These are phyloP conservation scores for Trichosporon ovoides DNA, from an alignment of 1,284 basidiomycete species.

Conservation along the genomic window DNA sequence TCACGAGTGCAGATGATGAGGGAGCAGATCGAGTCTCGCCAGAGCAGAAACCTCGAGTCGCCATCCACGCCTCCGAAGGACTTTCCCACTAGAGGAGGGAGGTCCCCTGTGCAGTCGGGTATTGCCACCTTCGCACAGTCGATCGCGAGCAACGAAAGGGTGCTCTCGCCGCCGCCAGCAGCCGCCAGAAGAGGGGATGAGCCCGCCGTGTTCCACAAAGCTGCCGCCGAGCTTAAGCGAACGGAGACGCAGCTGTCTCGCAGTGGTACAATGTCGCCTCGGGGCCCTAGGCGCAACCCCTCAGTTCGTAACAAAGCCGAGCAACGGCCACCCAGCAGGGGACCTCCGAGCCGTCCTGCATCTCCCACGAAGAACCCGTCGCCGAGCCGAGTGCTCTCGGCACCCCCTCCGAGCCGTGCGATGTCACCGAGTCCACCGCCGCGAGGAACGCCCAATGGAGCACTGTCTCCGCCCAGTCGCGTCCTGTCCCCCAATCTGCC, in stretches of 20 bases:
- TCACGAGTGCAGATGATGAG: constrained; percentile 23
- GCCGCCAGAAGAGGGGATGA: neutral
- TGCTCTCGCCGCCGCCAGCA: constrained; percentile 1
- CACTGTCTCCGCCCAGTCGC: neutral
- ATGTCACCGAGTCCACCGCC: neutral
- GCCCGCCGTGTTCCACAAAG: neutral
- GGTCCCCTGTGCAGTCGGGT: neutral
- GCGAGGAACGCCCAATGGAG: neutral
- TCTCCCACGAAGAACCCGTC: neutral
- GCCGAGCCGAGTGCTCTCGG: neutral
- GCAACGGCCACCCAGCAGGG: neutral
- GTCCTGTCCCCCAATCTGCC: neutral
- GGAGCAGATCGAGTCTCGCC: constrained; percentile 18
- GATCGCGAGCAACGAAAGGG: neutral
- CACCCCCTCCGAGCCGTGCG: neutral
- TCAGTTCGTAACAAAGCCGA: neutral
- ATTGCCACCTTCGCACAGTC: constrained; percentile 2
- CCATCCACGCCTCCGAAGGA: neutral
- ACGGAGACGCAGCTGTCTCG: neutral
- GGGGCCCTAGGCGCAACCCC: constrained; percentile 11
- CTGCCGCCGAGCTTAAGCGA: neutral
- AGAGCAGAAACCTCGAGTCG: constrained; percentile 8
- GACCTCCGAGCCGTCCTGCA: neutral
- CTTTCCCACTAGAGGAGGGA: neutral
- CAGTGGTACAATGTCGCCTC: constrained; percentile 12